Conservation (phyloP, 306 rosid genomes). For the Hippophae rhamnoides region DNA sequence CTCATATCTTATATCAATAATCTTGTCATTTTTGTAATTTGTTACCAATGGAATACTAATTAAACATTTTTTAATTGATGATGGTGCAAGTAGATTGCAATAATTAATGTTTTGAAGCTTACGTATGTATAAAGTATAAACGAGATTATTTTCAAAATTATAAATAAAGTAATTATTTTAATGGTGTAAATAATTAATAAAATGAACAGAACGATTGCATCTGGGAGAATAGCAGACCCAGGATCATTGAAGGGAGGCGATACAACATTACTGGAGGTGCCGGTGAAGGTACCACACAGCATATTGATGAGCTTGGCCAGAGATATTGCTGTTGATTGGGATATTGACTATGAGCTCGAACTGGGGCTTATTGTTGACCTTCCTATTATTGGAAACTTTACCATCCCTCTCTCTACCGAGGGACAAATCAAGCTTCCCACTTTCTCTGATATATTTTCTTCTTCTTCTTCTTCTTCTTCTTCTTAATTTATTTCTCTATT, state of each 20-base stretch:
- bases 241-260: constrained; percentile 59
- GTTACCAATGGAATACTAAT: too few relatives aligned
- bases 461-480: neutral
- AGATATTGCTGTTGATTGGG: constrained; percentile 86
- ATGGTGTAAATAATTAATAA: too few relatives aligned
- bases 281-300: constrained; percentile 56
- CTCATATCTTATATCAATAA: too few relatives aligned
- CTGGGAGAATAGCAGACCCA: constrained; percentile 74
- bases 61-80: too few relatives aligned
- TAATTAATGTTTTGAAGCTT: too few relatives aligned
- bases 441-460: constrained; percentile 28
- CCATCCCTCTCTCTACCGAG: constrained; percentile 60
- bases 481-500: neutral
- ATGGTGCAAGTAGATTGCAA: too few relatives aligned
- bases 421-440: constrained; percentile 81
- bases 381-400: constrained; percentile 63
- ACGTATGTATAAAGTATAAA: too few relatives aligned
- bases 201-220: constrained; percentile 22
- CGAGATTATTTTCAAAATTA: too few relatives aligned
- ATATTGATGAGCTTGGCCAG: constrained; percentile 52
- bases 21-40: too few relatives aligned
- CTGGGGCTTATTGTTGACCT: constrained; percentile 57
- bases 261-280: constrained; percentile 48
- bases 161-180: too few relatives aligned
- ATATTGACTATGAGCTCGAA: constrained; percentile 62